phyloP scores from a whole-genome alignment of 441 rosid species.

The Adansonia rubrostipa region DNA sequence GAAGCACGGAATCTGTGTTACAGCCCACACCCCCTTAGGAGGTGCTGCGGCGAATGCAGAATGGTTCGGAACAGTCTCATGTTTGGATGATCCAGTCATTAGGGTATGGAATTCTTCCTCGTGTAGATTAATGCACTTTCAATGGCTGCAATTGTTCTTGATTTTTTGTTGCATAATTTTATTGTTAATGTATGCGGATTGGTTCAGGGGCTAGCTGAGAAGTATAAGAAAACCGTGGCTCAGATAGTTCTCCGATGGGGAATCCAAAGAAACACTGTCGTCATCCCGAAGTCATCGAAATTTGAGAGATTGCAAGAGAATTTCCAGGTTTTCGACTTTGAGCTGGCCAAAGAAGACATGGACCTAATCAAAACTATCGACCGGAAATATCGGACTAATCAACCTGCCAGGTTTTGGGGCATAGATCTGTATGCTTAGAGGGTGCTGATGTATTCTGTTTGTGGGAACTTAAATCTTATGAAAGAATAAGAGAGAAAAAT shows the following conservation, averaged over 20 bases:
- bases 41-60: constrained; percentile 80
- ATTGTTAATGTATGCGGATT: neutral
- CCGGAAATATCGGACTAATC: constrained; percentile 70
- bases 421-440: constrained; percentile 73
- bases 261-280: constrained; percentile 74
- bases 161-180: neutral
- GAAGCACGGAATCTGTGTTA: constrained; percentile 80
- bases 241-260: constrained; percentile 88
- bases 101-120: constrained; percentile 48
- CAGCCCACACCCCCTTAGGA: constrained; percentile 92
- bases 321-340: constrained; percentile 65
- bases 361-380: constrained; percentile 63
- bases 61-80: constrained; percentile 78
- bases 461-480: neutral
- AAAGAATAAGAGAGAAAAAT: constrained; percentile 18
- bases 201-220: constrained; percentile 67
- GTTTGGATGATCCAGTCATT: constrained; percentile 78
- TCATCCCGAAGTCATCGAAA: constrained; percentile 85
- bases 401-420: constrained; percentile 89
- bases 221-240: constrained; percentile 77
- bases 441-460: constrained; percentile 5
- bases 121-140: neutral
- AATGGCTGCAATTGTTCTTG: neutral
- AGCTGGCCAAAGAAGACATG: constrained; percentile 77
- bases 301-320: constrained; percentile 76